Evolutionary conservation across 148 eudicot genomes (phyloP), one percentile per base, ranked within the genome.

Genomic region (Drosera capensis): DNA sequence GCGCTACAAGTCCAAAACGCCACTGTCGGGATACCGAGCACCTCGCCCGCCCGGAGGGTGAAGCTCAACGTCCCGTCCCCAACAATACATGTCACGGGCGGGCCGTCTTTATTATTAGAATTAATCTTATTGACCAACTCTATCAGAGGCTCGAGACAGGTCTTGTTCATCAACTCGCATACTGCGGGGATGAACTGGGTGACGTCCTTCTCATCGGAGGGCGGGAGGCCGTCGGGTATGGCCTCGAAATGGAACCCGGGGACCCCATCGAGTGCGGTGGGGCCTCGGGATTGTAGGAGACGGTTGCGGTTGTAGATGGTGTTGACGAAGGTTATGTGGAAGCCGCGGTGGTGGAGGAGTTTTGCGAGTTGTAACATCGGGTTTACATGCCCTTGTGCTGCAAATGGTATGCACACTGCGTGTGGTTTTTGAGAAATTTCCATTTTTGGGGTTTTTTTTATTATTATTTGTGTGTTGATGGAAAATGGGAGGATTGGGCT

Each of bases 351-450:
- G 57, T 77, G 78, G 11, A 81, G 72, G 41, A 81, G 68, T 31
- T 68, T 73, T 1, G 81, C 71, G 23, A 81, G 46, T 54, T 74
- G 64, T 7, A 77, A 59, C 76, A 81, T 74, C 1, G 84, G 80
- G 58, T 47, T 74, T 7, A 81, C 52, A 54, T 80, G 90, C 55
- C 90, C 90, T 62, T 80, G 80, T 3, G 78, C 70, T 9, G 88
- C 82, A 34, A 35, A 65, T 24, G 90, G 80, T 7, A 80, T 37
- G 42, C 78, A 77, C 13, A 80, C 46, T 0, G 56, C 78, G 35
- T 77, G 90, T 5, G 80, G 76, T 48, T 57, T n/a, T n/a, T n/a
- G n/a, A n/a, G n/a, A n/a, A n/a, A n/a, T n/a, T n/a, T n/a, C n/a
- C n/a, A n/a, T n/a, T n/a, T n/a, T n/a, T n/a, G n/a, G n/a, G n/a